phyloP scores from a whole-genome alignment of 1,284 basidiomycete genomes.

The Leccinum pachyderme region DNA sequence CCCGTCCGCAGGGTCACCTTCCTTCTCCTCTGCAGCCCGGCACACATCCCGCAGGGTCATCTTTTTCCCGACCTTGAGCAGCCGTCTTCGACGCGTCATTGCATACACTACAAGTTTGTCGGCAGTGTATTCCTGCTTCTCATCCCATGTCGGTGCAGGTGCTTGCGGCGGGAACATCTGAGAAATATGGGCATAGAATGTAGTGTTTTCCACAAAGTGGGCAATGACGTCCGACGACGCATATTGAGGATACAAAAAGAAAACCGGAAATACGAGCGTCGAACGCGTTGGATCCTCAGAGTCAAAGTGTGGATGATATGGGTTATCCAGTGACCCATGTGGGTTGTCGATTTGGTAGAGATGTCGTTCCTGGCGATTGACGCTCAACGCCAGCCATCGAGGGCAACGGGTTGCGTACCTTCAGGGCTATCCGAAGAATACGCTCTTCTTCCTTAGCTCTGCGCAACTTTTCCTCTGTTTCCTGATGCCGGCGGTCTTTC shows the following conservation, averaged over 20 bases:
- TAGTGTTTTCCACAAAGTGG: slow-evolving; percentile 82
- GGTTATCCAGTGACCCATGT: slow-evolving; percentile 53
- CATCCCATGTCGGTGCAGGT: slow-evolving; percentile 76
- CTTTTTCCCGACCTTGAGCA: slow-evolving; percentile 89
- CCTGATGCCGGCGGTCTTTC: slow-evolving; percentile 51
- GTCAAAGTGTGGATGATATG: slow-evolving; percentile 63
- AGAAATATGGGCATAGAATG: slow-evolving; percentile 77
- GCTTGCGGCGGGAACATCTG: slow-evolving; percentile 78
- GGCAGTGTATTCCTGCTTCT: slow-evolving; percentile 66
- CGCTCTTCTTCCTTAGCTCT: slow-evolving; percentile 48
- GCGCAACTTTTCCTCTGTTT: slow-evolving; percentile 46
- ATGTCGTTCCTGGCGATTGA: slow-evolving; percentile 55
- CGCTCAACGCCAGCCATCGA: not conserved
- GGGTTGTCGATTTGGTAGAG: slow-evolving; percentile 58
- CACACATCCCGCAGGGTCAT: slow-evolving; percentile 82
- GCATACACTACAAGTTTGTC: slow-evolving; percentile 79
- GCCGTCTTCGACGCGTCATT: slow-evolving; percentile 69
- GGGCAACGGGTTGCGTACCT: slow-evolving; percentile 43
- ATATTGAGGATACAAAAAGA: slow-evolving; percentile 92
- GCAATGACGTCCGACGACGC: slow-evolving; percentile 87
- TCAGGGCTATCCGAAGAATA: slow-evolving; percentile 55
- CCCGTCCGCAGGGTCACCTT: slow-evolving; percentile 70
- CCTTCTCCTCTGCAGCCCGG: slow-evolving; percentile 56
- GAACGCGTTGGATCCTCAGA: slow-evolving; percentile 51
- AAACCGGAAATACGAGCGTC: slow-evolving; percentile 81